Conservation (phyloP, 1,139 yeast genomes). For the Suhomyces bolitotheri region DNA sequence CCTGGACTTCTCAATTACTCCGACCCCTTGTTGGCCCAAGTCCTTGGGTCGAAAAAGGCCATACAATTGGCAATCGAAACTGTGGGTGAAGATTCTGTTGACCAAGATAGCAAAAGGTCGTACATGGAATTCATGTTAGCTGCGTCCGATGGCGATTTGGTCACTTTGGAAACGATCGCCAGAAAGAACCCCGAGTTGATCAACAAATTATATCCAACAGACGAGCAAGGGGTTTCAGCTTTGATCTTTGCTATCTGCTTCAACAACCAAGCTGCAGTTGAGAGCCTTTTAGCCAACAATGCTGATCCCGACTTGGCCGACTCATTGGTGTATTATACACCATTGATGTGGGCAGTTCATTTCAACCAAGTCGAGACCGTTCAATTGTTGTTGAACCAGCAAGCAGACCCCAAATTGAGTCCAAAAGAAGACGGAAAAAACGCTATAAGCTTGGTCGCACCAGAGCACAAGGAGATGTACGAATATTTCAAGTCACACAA, state of each 20-base stretch:
- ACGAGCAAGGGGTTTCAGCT: conserved; percentile 48
- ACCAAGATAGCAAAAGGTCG: conserved; percentile 11
- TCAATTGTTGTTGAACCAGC: conserved; percentile 36
- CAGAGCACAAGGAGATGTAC: conserved; percentile 33
- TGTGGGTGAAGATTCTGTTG: conserved; percentile 12
- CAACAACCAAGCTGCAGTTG: conserved; percentile 44
- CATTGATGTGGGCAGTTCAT: conserved; percentile 53
- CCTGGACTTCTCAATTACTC: conserved; percentile 22
- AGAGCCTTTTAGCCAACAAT: conserved; percentile 37
- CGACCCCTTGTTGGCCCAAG: conserved; percentile 44
- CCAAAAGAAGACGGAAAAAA: conserved; percentile 34
- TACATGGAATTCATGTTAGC: conserved; percentile 33
- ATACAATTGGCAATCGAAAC: conserved; percentile 9
- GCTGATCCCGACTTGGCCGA: conserved; percentile 45
- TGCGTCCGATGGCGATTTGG: conserved; percentile 54
- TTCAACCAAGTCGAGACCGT: conserved; percentile 38
- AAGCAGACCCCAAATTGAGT: conserved; percentile 41
- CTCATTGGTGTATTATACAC: conserved; percentile 37
- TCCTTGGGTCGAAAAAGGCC: conserved; percentile 45
- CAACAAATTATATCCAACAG: conserved; percentile 33
- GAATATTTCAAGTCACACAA: conserved; percentile 44
- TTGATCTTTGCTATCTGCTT: conserved; percentile 56
- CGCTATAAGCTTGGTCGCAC: conserved; percentile 36
- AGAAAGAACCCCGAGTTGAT: conserved; percentile 32
- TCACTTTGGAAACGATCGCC: conserved; percentile 39